Conservation (phyloP, 148 eudicot species). For the Tetragonia tetragonoides region DNA sequence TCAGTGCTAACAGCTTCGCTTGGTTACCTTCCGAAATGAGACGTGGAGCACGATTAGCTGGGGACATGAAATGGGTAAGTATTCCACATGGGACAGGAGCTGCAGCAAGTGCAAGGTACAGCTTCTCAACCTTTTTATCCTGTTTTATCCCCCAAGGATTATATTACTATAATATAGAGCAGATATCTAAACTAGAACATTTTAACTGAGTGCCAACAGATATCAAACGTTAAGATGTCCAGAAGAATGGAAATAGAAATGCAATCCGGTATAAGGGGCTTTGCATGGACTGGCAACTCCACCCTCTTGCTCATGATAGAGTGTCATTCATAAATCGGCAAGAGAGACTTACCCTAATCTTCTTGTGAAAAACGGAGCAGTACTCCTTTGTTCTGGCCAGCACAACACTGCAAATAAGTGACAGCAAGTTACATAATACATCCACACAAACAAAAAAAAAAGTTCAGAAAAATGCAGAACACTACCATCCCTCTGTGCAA, state of each 20-base stretch:
- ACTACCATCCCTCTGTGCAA: conserved; percentile 97
- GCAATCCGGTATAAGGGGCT: background rate
- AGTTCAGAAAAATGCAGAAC: conserved; percentile 12
- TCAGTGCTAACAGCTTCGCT: background rate
- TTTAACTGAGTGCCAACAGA: background rate
- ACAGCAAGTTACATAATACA: conserved; percentile 6
- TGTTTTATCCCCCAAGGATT: conserved; percentile 27
- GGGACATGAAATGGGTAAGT: conserved; percentile 89
- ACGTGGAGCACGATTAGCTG: conserved; percentile 68
- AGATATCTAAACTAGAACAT: background rate
- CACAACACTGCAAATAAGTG: conserved; percentile 66
- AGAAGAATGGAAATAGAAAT: background rate
- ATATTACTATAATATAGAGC: background rate
- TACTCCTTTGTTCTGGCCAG: conserved; percentile 80
- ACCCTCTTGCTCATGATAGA: background rate
- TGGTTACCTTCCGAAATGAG: conserved; percentile 77
- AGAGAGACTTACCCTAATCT: conserved; percentile 68
- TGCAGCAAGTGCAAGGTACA: conserved; percentile 89
- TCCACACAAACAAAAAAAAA: background rate
- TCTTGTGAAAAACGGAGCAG: conserved; percentile 82
- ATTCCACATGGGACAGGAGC: conserved; percentile 78
- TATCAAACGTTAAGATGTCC: background rate
- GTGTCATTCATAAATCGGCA: conserved; percentile 5
- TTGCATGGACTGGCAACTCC: background rate
- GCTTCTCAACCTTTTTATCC: conserved; percentile 90